A percentile compares a stretch with the other conserved stretches of the same genome.
Evolutionary conservation across 108 stramenopile species (phyloP).

Genomic region (Fragilaria radians): DNA sequence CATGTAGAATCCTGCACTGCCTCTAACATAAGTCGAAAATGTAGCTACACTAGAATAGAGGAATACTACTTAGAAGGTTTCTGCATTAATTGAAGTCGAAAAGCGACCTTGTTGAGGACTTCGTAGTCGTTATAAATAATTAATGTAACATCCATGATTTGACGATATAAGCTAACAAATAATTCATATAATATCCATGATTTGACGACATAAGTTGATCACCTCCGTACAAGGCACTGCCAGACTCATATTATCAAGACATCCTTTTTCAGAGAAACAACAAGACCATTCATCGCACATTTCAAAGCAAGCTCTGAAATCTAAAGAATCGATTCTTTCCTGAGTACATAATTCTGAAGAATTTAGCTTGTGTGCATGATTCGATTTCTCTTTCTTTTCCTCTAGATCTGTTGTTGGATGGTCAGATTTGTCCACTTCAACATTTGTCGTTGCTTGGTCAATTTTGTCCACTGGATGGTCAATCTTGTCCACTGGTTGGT

Average conservation of each 20-base stretch:
- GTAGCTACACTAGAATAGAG: no score
- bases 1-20: no score
- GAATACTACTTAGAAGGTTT: no score
- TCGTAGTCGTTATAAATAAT: no score
- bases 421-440: background rate
- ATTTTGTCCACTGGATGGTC: background rate
- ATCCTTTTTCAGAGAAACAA: background rate
- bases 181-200: conserved; percentile 1
- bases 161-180: background rate
- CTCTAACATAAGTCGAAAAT: no score
- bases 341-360: background rate
- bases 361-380: background rate
- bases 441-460: background rate
- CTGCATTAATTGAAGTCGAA: no score
- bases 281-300: background rate
- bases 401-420: background rate
- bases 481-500: background rate
- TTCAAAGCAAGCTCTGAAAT: background rate
- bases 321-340: background rate
- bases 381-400: background rate
- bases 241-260: background rate
- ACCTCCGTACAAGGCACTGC: background rate
- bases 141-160: background rate
- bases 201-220: background rate
- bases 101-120: no score